Base-by-base conservation (phyloP, 2,329 filamentous ascomycete genomes). In the Penicillium sp. region DNA sequence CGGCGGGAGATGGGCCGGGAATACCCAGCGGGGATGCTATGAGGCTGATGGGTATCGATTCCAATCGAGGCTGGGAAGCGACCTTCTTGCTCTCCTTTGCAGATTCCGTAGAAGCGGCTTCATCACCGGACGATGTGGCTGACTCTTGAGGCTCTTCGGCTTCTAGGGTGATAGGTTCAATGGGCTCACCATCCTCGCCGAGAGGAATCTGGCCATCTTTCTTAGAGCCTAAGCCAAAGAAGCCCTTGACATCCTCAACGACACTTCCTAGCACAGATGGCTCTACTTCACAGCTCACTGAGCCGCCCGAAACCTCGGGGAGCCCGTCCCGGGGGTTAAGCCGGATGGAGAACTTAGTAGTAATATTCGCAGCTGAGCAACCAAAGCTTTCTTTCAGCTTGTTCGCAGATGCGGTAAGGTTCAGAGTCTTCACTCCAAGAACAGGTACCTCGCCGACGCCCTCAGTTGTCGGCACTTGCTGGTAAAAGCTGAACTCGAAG, bases 211-310 rank as follows among this genome's bases (percentile, higher is more conserved):
- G 91, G 60, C 94, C 91, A 66, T 91, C 90, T 79, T 96, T 96
- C 80, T 92, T 92, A 72, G 91, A 91, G 29, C 94, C 95, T 74
- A 98, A 93, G 6, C 95, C 95, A 73, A 99, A 96, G 65, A 97
- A 86, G 67, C 93, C 96, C 84, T 99, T 99, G 67, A 98, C 92
- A 48, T 92, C 93, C 72, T 97, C 94, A 52, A 97, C 91, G 53
- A 98, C 86, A 56, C 90, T 89, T 66, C 91, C 91, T 75, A 93
- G 92, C 77, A 87, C 87, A 51, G 89, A 88, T 8, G 84, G 85
- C 56, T 96, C 91, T 29, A 90, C 86, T 75, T 96, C 91, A 73
- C 95, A 99, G 75, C 93, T 93, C 6, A 95, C 89, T 60, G 85
- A 85, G n/a, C 90, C 91, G 69, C 87, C 87, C 60, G 85, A 77